Conservation (phyloP, 495 filamentous ascomycete species). For the Trichoderma gamsii region DNA sequence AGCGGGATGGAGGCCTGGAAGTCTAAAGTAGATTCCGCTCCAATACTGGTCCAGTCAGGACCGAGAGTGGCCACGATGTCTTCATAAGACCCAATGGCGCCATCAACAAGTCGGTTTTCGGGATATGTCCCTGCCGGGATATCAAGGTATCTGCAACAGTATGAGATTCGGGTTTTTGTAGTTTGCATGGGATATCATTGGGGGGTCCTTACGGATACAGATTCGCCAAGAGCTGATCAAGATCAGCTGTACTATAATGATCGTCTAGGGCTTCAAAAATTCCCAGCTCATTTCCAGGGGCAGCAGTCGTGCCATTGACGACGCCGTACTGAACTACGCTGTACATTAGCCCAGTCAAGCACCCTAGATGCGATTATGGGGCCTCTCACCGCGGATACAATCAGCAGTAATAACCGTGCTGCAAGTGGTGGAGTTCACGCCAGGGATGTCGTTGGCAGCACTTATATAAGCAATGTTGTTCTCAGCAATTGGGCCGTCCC, state of each 20-base stretch:
- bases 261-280: slow-evolving; percentile 31
- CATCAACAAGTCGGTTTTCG: slow-evolving; percentile 25
- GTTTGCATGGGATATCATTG: no score
- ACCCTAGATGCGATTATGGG: no score
- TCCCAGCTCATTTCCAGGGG: slow-evolving; percentile 31
- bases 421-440: neutral
- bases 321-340: slow-evolving; percentile 29
- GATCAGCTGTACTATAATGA: slow-evolving; percentile 47
- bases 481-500: neutral
- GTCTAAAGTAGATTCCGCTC: slow-evolving; percentile 31
- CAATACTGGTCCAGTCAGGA: slow-evolving; percentile 19
- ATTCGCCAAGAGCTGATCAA: slow-evolving; percentile 55
- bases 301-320: slow-evolving; percentile 25
- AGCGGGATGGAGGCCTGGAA: slow-evolving; percentile 32
- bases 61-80: slow-evolving; percentile 19
- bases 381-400: slow-evolving; percentile 27
- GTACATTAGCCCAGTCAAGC: neutral
- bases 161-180: neutral
- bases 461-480: neutral
- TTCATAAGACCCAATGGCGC: slow-evolving; percentile 23
- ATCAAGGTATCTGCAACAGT: slow-evolving; percentile 19
- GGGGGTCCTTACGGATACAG: slow-evolving; percentile 28
- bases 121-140: slow-evolving; percentile 31
- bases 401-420: slow-evolving; percentile 17
- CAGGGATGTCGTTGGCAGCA: neutral